Percentiles rank a stretch among this genome's conserved stretches.
Conservation (phyloP, 1,284 basidiomycete species). For the Irpex sp. region DNA sequence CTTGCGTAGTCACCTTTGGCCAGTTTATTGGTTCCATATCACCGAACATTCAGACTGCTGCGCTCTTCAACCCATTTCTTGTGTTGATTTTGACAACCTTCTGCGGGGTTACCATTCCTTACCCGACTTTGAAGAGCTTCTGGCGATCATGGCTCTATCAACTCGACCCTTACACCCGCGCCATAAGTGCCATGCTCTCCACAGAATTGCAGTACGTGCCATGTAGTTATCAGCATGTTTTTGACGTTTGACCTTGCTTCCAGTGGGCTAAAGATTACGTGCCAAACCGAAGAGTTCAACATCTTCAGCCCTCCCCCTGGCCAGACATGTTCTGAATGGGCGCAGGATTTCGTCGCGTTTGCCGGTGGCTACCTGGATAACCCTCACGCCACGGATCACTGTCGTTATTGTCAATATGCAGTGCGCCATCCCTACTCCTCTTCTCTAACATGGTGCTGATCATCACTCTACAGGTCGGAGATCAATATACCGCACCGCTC, state of each 20-base stretch:
- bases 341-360: conserved; percentile 55
- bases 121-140: conserved; percentile 62
- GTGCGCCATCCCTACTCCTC: conserved; percentile 22
- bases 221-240: neutral
- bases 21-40: conserved; percentile 75
- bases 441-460: neutral
- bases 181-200: conserved; percentile 72
- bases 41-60: conserved; percentile 69
- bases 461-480: conserved; percentile 39
- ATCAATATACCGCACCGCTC: conserved; percentile 69
- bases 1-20: conserved; percentile 60
- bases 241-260: conserved; percentile 9
- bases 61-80: conserved; percentile 80
- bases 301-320: conserved; percentile 70
- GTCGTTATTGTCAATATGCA: conserved; percentile 73
- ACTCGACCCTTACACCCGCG: conserved; percentile 68
- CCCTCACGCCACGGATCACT: conserved; percentile 52
- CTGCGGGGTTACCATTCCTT: conserved; percentile 83
- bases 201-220: conserved; percentile 68
- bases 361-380: conserved; percentile 83
- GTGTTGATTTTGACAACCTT: conserved; percentile 66
- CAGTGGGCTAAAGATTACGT: conserved; percentile 65
- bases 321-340: conserved; percentile 75
- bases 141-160: conserved; percentile 80
- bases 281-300: conserved; percentile 66